Conservation (phyloP, 768 basidiomycete species). For the Vararia minispora region DNA sequence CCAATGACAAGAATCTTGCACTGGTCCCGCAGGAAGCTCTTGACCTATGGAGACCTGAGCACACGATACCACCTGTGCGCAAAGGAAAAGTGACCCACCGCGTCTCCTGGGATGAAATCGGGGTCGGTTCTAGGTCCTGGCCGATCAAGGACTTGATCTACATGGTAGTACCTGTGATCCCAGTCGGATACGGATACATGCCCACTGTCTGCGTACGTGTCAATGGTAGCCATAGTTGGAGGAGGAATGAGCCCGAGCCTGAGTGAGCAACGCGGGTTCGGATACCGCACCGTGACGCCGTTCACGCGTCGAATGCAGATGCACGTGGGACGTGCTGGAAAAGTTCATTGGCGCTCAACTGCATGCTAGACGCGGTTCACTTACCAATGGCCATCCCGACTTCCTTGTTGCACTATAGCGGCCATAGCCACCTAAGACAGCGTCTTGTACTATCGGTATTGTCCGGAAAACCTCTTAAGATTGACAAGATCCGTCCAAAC, state of each 20-base stretch:
- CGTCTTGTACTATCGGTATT: conserved; percentile 84
- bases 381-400: conserved; percentile 27
- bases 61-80: neutral
- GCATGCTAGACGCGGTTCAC: neutral
- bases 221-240: conserved; percentile 1
- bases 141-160: conserved; percentile 78
- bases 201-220: conserved; percentile 22
- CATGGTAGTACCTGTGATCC: conserved; percentile 61
- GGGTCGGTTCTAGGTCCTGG: conserved; percentile 87
- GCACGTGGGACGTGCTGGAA: conserved; percentile 5
- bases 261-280: too few relatives aligned
- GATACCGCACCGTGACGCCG: neutral
- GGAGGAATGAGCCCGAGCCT: neutral
- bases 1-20: conserved; percentile 97
- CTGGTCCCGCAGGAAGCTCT: conserved; percentile 69
- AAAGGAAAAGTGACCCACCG: conserved; percentile 33
- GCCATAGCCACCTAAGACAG: conserved; percentile 74
- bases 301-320: too few relatives aligned
- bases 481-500: conserved; percentile 80
- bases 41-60: conserved; percentile 44
- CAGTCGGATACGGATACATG: conserved; percentile 30
- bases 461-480: conserved; percentile 73
- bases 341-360: conserved; percentile 2
- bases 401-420: conserved; percentile 49
- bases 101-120: conserved; percentile 71